These are phyloP conservation scores for Candida gorgasii DNA, from an alignment of 805 yeast genomes.

Conservation along the genomic window DNA sequence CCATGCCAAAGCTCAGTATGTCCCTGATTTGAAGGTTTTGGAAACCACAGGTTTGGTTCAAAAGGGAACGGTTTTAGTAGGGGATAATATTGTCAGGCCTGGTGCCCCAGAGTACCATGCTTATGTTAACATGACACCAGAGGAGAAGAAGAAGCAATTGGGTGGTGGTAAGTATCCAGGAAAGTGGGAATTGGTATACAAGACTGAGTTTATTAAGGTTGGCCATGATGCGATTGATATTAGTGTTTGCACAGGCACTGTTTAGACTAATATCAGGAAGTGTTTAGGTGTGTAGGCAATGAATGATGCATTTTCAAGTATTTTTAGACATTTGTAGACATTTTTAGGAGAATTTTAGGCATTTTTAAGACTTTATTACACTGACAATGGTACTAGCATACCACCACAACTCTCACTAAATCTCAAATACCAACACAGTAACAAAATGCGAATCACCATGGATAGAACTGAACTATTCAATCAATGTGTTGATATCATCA, in stretches of 20 bases:
- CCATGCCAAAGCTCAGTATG: constrained; percentile 38
- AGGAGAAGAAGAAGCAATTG: constrained; percentile 34
- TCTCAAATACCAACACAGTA: background rate
- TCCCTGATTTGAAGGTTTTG: constrained; percentile 43
- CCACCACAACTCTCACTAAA: background rate
- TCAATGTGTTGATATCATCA: constrained; percentile 48
- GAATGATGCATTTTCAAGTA: too few species aligned
- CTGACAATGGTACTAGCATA: too few species aligned
- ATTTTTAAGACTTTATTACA: too few species aligned
- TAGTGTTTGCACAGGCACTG: too few species aligned
- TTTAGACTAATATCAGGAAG: too few species aligned
- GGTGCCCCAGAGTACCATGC: constrained; percentile 42
- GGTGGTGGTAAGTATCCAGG: constrained; percentile 17
- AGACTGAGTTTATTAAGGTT: constrained; percentile 27
- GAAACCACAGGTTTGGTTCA: constrained; percentile 41
- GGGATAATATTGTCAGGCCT: constrained; percentile 37
- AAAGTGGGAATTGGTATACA: constrained; percentile 33
- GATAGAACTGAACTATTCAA: constrained; percentile 49
- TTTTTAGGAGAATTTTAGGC: too few species aligned
- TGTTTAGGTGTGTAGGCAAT: constrained; percentile 15
- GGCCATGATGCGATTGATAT: constrained; percentile 33
- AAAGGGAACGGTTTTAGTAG: constrained; percentile 39
- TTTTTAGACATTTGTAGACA: too few species aligned
- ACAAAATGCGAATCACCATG: background rate
- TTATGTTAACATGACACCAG: constrained; percentile 40